Evolutionary conservation across 169 alveolate species (phyloP), one percentile per base, ranked within the genome.

Genomic region (Babesia divergens): DNA sequence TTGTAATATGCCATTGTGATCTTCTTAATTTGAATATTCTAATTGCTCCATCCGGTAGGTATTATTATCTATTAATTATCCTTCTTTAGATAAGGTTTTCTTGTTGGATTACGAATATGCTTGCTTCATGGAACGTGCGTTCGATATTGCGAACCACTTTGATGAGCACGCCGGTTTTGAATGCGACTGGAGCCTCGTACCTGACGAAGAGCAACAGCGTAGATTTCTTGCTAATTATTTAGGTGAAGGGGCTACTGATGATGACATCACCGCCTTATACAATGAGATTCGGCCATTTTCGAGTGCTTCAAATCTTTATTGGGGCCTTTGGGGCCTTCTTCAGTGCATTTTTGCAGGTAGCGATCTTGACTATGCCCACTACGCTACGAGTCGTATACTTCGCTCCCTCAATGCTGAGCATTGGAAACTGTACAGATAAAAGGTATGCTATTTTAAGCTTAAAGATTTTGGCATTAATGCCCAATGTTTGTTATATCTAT

Each of bases 271-370:
- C 35, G 31, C 40, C 8, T 40, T 88, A 7, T 62, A 65, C 24
- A 40, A 53, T 20, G 93, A 88, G 54, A 72, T 88, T 28, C 90
- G 81, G 47, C 93, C 93, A 4, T 88, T 83, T 59, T 88, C 70
- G 70, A 20, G 83, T 28, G 87, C 82, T 9, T 71, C 93, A 13
- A 84, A 88, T 28, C 46, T 82, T 6, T 35, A 42, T 34, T 88
- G 93, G 93, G 93, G 91, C 0, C 53, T 88, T 20, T 88, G 93
- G 93, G 82, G 89, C n/a, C 46, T 83, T 28, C 44, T 88, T 9
- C 91, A 82, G 52, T 83, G 82, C 46, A 29, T 68, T n/a, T 84
- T 44, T 26, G 80, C 93, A 14, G 22, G 59, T 2, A 47, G 58
- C 59, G 93, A 88, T 31, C 65, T 88, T 59, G 91, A 81, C 42